Conservation (phyloP, 345 rosid genomes). For the Trapa incisa region DNA sequence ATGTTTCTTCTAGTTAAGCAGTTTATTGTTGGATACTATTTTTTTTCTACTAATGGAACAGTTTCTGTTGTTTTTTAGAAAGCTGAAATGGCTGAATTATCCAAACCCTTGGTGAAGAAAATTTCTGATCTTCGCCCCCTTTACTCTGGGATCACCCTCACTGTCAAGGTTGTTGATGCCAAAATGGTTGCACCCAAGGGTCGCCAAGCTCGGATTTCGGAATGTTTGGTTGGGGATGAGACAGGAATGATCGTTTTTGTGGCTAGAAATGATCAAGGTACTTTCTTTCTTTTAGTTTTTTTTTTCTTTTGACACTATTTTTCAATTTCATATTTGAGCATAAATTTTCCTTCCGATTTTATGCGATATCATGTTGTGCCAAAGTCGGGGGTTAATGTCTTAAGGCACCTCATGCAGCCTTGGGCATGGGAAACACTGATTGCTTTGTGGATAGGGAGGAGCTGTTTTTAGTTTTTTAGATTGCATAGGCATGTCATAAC, state of each 20-base stretch:
- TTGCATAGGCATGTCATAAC: no score
- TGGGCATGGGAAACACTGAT: no score
- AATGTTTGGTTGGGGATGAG: conserved; percentile 89
- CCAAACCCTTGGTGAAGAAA: conserved; percentile 71
- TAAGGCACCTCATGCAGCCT: no score
- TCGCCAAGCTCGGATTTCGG: conserved; percentile 74
- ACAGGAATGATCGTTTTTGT: conserved; percentile 77
- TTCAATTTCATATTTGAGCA: background rate
- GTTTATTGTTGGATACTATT: no score
- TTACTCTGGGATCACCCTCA: conserved; percentile 67
- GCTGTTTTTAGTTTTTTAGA: no score
- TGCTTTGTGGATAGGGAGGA: no score
- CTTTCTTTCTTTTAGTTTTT: background rate
- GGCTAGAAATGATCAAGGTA: conserved; percentile 93
- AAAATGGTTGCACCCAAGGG: conserved; percentile 77
- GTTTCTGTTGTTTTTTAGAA: conserved; percentile 9
- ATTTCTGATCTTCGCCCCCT: conserved; percentile 86
- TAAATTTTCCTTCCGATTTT: background rate
- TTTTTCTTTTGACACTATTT: background rate
- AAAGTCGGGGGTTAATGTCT: no score
- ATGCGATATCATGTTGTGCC: background rate
- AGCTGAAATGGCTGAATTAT: conserved; percentile 55
- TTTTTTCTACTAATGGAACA: background rate
- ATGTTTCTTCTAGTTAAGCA: no score
- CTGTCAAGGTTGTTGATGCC: conserved; percentile 60